Evolutionary conservation across 2,329 filamentous ascomycete species (phyloP), one percentile per base, ranked within the genome.

Genomic region (Colletotrichum lindemuthianum): DNA sequence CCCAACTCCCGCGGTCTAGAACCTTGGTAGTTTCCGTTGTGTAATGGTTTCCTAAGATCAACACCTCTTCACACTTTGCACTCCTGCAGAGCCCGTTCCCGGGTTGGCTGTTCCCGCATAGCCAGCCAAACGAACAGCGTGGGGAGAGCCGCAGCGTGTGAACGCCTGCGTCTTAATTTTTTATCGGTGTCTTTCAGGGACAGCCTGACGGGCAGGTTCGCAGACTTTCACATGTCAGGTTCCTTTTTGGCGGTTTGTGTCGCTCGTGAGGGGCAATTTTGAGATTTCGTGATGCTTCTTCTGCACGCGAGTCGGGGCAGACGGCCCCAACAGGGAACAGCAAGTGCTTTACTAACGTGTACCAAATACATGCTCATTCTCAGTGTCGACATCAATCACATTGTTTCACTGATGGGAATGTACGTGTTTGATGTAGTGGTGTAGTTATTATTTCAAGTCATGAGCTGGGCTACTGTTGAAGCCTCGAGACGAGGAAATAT

Each of bases 41-140:
- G 61, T 65, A 65, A 65, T 51, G 6, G 11, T 65, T 65, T 37
- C 44, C 39, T 56, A 65, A 65, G 61, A 65, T 65, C 6, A 51
- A 65, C 61, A n/a, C 15, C n/a, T n/a, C 9, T 32, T 32, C 9
- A 24, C 16, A 11, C n/a, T 15, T 15, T 24, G 13, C 3, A 2
- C 24, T 24, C 24, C 24, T 24, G 24, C 24, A 24, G 4, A 24
- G 24, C 50, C 58, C 49, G 58, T 48, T 16, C 50, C 50, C 37
- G 6, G 24, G 4, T 24, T 24, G 24, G 24, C 24, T 24, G 24
- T 40, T 40, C 13, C 9, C 9, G 37, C 13, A 6, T 40, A 16
- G 12, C 36, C 15, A 33, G 3, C 11, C 41, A 47, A 9, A 13
- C 37, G 10, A 6, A 6, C 13, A 39, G 45, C 53, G 59, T 61